phyloP scores from a whole-genome alignment of 1,139 yeast genomes.

The Hanseniaspora uvarum region DNA sequence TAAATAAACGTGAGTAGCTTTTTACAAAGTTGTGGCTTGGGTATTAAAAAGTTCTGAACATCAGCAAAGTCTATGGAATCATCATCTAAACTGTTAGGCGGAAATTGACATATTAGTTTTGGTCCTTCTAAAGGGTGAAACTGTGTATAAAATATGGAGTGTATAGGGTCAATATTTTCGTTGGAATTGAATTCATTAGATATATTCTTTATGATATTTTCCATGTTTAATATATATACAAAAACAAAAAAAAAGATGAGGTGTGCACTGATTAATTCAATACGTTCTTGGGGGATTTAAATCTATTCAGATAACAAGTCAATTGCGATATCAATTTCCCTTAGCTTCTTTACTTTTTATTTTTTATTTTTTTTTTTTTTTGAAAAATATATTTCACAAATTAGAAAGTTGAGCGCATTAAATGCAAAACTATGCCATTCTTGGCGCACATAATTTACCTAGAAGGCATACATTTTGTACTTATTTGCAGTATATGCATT shows the following conservation, averaged over 20 bases:
- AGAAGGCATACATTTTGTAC: not conserved
- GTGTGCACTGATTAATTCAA: not conserved
- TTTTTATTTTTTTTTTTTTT: not conserved
- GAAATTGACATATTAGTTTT: conserved; percentile 86
- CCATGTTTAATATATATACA: not conserved
- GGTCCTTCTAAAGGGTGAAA: conserved; percentile 96
- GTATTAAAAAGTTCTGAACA: conserved; percentile 81
- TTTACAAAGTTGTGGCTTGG: conserved; percentile 85
- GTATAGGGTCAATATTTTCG: conserved; percentile 42
- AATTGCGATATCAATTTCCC: no score
- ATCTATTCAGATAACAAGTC: not conserved
- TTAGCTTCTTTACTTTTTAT: not conserved
- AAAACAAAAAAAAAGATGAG: not conserved
- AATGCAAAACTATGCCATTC: not conserved
- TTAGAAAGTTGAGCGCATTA: not conserved
- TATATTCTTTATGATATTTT: not conserved
- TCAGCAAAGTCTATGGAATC: conserved; percentile 70
- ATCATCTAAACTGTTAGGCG: conserved; percentile 42
- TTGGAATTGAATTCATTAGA: not conserved
- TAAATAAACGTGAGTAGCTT: conserved; percentile 64
- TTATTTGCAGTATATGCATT: not conserved
- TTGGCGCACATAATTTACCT: not conserved
- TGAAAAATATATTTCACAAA: not conserved
- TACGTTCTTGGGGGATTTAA: not conserved
- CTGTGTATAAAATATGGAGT: conserved; percentile 78